Evolutionary conservation across 139 green algal genomes (phyloP).

Genomic region (Chlorella vulgaris): DNA sequence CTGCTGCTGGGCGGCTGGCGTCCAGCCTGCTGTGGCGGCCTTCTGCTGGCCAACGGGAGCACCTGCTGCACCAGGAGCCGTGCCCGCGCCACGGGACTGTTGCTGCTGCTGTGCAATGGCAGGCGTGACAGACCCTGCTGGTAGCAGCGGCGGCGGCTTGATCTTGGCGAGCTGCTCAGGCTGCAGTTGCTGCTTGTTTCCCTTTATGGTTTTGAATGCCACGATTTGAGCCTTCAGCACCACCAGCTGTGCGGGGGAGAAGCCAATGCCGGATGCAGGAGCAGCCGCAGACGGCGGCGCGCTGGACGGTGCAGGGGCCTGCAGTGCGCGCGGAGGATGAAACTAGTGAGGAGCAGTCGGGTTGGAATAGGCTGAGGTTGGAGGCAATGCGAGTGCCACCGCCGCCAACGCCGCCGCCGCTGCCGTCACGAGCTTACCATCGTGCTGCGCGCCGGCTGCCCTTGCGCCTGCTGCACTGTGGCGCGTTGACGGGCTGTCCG

Average conservation of each 20-base stretch:
- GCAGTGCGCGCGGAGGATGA: background rate
- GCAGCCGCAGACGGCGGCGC: background rate
- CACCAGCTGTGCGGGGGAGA: conserved; percentile 53
- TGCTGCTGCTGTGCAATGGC: no score
- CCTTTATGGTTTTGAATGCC: conserved; percentile 55
- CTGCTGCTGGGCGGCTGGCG: conserved; percentile 14
- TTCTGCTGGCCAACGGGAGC: background rate
- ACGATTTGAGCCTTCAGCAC: conserved; percentile 61
- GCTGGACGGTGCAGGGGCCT: background rate
- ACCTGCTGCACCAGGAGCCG: background rate
- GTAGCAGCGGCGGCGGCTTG: conserved; percentile 27
- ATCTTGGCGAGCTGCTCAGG: conserved; percentile 35
- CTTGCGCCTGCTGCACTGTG: background rate
- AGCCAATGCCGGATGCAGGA: conserved; percentile 31
- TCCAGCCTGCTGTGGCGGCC: background rate
- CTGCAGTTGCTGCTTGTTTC: background rate
- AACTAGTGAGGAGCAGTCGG: background rate
- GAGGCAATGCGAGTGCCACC: background rate
- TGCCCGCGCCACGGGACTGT: no score
- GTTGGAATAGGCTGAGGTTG: no score
- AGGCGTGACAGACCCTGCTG: background rate
- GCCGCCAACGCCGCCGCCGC: background rate
- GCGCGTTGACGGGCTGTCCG: background rate
- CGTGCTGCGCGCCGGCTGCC: background rate
- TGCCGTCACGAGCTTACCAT: background rate